Conservation (phyloP, 306 rosid genomes). For the Begonia fuchsioides region DNA sequence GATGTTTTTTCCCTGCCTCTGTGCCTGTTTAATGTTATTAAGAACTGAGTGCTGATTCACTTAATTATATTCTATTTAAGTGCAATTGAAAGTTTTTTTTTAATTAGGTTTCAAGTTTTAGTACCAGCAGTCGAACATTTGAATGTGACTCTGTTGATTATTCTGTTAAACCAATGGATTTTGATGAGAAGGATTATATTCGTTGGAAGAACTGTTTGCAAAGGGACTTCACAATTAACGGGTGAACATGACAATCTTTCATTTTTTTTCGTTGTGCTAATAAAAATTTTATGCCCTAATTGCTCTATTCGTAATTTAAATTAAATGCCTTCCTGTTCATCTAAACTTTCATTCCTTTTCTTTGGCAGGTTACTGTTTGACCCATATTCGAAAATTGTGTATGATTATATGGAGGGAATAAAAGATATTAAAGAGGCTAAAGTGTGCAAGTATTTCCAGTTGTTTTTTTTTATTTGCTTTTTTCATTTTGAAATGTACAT, state of each 20-base stretch:
- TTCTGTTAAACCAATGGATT: conserved; percentile 23
- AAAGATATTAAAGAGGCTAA: conserved; percentile 55
- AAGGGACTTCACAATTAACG: conserved; percentile 83
- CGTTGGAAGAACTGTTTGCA: conserved; percentile 76
- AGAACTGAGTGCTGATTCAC: not conserved
- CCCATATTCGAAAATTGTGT: conserved; percentile 46
- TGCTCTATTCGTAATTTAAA: not conserved
- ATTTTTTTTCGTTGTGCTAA: conserved; percentile 11
- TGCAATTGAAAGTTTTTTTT: not conserved
- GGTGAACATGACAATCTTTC: conserved; percentile 36
- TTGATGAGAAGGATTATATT: conserved; percentile 53
- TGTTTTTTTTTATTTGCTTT: no score
- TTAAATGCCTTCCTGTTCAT: not conserved
- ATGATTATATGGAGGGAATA: conserved; percentile 81
- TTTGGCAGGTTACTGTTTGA: conserved; percentile 75
- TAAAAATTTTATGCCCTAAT: not conserved
- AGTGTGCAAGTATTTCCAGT: conserved; percentile 39
- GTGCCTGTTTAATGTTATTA: not conserved
- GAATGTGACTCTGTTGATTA: conserved; percentile 11
- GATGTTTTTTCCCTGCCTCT: conserved; percentile 4
- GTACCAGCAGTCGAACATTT: conserved; percentile 23
- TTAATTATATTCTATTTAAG: no score
- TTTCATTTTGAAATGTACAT: no score
- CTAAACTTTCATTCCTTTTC: conserved; percentile 8
- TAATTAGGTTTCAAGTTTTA: conserved; percentile 78